Percentiles rank a stretch among this genome's conserved stretches.
Conservation (phyloP, 1,139 yeast species). For the Meyerozyma guilliermondii region DNA sequence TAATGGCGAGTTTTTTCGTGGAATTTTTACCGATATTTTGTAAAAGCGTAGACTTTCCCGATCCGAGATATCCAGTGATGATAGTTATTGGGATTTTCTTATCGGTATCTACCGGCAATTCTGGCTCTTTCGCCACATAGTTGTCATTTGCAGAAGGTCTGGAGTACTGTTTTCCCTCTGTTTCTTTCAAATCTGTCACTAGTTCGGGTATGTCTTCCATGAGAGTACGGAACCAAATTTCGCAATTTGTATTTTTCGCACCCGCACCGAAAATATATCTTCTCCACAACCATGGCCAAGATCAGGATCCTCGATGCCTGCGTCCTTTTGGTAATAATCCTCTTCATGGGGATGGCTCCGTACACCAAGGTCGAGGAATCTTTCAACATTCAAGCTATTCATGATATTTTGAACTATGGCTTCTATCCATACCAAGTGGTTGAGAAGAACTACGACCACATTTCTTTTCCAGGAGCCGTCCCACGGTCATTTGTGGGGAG, state of each 20-base stretch:
- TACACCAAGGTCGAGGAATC: constrained; percentile 94
- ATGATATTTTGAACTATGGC: constrained; percentile 73
- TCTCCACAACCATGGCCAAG: constrained; percentile 15
- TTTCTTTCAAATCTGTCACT: constrained; percentile 8
- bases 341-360: constrained; percentile 58
- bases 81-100: constrained; percentile 83
- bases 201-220: constrained; percentile 47
- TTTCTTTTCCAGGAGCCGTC: constrained; percentile 79
- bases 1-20: constrained; percentile 75
- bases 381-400: constrained; percentile 84
- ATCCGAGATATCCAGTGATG: constrained; percentile 90
- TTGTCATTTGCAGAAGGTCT: not conserved
- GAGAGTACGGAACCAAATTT: not conserved
- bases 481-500: constrained; percentile 85
- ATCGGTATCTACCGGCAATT: constrained; percentile 1
- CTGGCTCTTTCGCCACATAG: not conserved
- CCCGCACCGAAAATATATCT: not conserved
- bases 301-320: constrained; percentile 22
- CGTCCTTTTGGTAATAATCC: constrained; percentile 26
- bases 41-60: constrained; percentile 87
- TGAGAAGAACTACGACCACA: constrained; percentile 58
- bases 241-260: not conserved
- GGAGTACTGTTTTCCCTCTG: not conserved
- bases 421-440: constrained; percentile 31
- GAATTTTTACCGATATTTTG: constrained; percentile 69